Conservation (phyloP, 2,329 filamentous ascomycete genomes). For the Madurella mycetomatis region DNA sequence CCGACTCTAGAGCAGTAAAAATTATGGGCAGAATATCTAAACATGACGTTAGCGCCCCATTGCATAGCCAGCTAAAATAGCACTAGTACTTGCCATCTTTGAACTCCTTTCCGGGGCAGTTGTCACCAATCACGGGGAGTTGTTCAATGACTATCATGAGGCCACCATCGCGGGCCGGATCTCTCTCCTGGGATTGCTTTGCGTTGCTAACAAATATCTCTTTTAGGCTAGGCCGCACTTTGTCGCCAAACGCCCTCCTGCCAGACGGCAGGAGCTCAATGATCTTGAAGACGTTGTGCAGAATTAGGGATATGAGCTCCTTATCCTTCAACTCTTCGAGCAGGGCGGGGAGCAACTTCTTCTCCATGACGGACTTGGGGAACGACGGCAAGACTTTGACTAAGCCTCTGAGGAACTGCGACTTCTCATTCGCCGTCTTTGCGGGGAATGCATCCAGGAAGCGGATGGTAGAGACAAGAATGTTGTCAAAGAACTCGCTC, state of each 20-base stretch:
- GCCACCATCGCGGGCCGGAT: conserved; percentile 79
- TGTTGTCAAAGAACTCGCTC: conserved; percentile 94
- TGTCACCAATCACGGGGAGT: conserved; percentile 68
- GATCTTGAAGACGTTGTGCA: conserved; percentile 87
- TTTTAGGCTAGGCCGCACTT: conserved; percentile 77
- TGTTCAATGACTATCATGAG: conserved; percentile 89
- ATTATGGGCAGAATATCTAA: conserved; percentile 85
- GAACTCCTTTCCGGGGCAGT: conserved; percentile 86
- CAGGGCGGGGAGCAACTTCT: conserved; percentile 83
- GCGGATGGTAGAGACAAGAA: conserved; percentile 90
- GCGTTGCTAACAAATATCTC: conserved; percentile 69
- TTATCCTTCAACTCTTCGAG: conserved; percentile 92
- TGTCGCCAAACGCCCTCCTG: conserved; percentile 75
- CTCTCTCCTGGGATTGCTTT: conserved; percentile 64
- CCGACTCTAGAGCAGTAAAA: conserved; percentile 76
- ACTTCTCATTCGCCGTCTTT: conserved; percentile 87
- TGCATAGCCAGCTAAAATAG: neutral
- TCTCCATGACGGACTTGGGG: conserved; percentile 88
- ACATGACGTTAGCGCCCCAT: conserved; percentile 3
- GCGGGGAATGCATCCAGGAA: conserved; percentile 88
- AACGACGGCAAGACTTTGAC: conserved; percentile 86
- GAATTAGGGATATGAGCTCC: conserved; percentile 75
- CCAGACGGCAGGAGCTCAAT: conserved; percentile 72
- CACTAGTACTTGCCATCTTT: conserved; percentile 65
- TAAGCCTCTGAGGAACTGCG: conserved; percentile 84